These are phyloP conservation scores for Trichaptum fuscoviolaceum DNA, from an alignment of 768 basidiomycete genomes.

Conservation along the genomic window DNA sequence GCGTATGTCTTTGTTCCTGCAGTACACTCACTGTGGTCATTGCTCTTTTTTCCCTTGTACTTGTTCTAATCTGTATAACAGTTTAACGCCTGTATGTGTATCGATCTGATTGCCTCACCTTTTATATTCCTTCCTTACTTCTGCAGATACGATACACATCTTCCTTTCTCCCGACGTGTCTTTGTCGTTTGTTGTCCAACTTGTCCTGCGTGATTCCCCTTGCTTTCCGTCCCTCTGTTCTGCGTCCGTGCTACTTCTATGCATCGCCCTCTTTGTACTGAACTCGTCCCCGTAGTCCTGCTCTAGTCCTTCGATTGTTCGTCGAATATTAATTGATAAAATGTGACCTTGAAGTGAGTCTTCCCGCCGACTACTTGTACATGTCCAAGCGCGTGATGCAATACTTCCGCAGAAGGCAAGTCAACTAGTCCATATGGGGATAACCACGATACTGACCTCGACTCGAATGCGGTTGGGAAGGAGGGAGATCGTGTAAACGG, in stretches of 20 bases:
- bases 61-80: conserved; percentile 1
- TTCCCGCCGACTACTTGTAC: background rate
- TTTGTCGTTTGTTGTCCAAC: background rate
- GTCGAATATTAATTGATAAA: conserved; percentile 1
- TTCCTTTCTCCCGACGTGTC: background rate
- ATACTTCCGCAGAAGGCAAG: background rate
- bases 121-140: background rate
- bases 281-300: background rate
- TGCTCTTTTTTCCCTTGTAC: background rate
- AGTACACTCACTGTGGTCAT: background rate
- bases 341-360: background rate
- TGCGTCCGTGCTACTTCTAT: conserved; percentile 1
- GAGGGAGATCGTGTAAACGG: background rate
- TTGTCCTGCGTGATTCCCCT: background rate
- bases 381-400: background rate
- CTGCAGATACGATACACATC: background rate
- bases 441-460: background rate
- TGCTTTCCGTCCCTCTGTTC: background rate
- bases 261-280: background rate
- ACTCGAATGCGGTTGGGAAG: background rate
- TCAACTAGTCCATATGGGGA: background rate
- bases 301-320: background rate
- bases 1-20: conserved; percentile 1
- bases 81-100: background rate
- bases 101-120: background rate